Conservation (phyloP, 495 filamentous ascomycete genomes). For the Astrothelium macrocarpum region DNA sequence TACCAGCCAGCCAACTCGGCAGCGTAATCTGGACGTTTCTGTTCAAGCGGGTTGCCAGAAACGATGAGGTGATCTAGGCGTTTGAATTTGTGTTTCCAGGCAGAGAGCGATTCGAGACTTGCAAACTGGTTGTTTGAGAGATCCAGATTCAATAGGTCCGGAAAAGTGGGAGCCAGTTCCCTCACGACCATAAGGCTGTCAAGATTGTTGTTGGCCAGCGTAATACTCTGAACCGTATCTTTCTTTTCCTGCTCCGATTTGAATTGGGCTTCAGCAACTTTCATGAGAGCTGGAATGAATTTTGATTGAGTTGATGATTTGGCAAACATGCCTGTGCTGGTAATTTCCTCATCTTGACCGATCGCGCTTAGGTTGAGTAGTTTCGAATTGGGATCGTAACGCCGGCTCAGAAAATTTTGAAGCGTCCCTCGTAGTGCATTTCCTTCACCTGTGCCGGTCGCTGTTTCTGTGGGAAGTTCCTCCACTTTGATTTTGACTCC, state of each 20-base stretch:
- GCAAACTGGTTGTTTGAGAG: conserved; percentile 70
- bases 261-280: conserved; percentile 64
- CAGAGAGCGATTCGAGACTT: conserved; percentile 45
- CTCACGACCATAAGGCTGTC: conserved; percentile 58
- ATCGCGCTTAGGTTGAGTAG: conserved; percentile 73
- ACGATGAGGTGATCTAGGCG: conserved; percentile 69
- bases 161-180: conserved; percentile 62
- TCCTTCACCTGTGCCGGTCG: background rate
- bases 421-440: conserved; percentile 50
- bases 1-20: conserved; percentile 72
- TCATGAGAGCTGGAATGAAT: conserved; percentile 83
- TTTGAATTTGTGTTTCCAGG: conserved; percentile 70
- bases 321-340: conserved; percentile 65
- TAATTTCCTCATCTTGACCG: conserved; percentile 54
- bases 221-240: conserved; percentile 65
- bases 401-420: conserved; percentile 52
- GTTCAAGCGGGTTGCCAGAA: conserved; percentile 62
- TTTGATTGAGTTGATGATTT: conserved; percentile 63
- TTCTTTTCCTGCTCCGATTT: conserved; percentile 52
- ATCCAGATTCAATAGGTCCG: conserved; percentile 74
- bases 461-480: conserved; percentile 38
- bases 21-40: conserved; percentile 50
- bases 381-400: conserved; percentile 61
- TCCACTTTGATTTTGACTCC: conserved; percentile 37
- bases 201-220: conserved; percentile 67